Evolutionary conservation across 2,329 filamentous ascomycete species (phyloP).

Genomic region (Ploettnerulaceae sp.): DNA sequence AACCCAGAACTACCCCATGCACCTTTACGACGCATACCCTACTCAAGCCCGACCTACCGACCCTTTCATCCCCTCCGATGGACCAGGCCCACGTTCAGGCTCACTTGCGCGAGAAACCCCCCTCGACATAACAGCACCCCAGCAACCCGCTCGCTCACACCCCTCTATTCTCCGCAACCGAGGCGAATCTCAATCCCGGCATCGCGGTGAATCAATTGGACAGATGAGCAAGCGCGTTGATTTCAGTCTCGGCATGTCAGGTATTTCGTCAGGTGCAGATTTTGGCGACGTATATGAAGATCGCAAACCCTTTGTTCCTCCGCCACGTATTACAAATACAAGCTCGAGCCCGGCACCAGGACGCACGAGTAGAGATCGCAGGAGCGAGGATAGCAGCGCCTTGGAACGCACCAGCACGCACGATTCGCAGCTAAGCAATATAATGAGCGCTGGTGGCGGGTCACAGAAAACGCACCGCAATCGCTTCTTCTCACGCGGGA

Average conservation of each 20-base stretch:
- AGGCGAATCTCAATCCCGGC: constrained; percentile 39
- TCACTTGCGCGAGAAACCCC: constrained; percentile 38
- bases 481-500: constrained; percentile 54
- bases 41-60: constrained; percentile 4
- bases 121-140: constrained; percentile 17
- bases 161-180: constrained; percentile 52
- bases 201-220: constrained; percentile 52
- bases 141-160: constrained; percentile 32
- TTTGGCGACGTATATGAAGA: constrained; percentile 63
- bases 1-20: constrained; percentile 28
- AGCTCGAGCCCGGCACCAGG: constrained; percentile 21
- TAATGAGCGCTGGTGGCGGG: constrained; percentile 32
- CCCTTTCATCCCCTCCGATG: constrained; percentile 8
- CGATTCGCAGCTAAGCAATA: constrained; percentile 30
- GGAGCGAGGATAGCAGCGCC: constrained; percentile 20
- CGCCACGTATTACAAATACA: constrained; percentile 39
- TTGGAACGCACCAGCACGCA: constrained; percentile 20
- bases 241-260: constrained; percentile 64
- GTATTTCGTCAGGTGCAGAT: constrained; percentile 52
- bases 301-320: constrained; percentile 34
- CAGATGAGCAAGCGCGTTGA: constrained; percentile 60
- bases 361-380: constrained; percentile 9
- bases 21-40: constrained; percentile 31
- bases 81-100: constrained; percentile 31
- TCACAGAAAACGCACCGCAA: constrained; percentile 46